Conservation (phyloP, 179 eudicot species). For the Spergularia azorica region DNA sequence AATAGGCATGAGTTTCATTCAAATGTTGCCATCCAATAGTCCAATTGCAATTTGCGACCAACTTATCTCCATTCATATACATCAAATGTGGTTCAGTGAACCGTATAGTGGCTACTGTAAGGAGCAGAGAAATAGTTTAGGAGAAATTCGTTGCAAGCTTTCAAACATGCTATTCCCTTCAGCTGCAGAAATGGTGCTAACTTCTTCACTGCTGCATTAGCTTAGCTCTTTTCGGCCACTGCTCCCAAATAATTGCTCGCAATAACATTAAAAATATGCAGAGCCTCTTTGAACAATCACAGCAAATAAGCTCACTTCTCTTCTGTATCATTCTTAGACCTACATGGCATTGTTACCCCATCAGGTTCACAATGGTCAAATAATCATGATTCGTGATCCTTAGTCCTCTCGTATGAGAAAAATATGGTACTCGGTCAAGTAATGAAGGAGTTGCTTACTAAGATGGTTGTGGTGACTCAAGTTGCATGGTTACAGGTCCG, state of each 20-base stretch:
- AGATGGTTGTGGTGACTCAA: slow-evolving; percentile 75
- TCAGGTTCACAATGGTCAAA: neutral
- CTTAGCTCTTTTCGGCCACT: neutral
- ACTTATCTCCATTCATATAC: neutral
- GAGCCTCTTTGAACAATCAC: neutral
- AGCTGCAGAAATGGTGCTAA: no score
- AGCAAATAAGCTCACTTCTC: slow-evolving; percentile 19
- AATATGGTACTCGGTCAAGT: neutral
- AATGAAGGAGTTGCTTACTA: slow-evolving; percentile 36
- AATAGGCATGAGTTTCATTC: no score
- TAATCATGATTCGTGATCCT: no score
- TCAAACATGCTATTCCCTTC: neutral
- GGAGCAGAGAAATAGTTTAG: no score
- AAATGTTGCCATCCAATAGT: neutral
- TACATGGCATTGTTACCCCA: slow-evolving; percentile 20
- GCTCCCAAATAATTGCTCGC: neutral
- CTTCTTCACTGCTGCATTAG: neutral
- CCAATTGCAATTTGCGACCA: neutral
- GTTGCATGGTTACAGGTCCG: slow-evolving; percentile 96
- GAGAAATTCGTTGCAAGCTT: neutral
- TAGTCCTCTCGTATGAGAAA: no score
- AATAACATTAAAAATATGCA: no score
- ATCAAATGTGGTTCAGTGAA: no score
- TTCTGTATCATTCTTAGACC: slow-evolving; percentile 43
- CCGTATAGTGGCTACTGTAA: no score